Conservation (phyloP, 2,329 filamentous ascomycete species). For the Exserohilum rostratum region DNA sequence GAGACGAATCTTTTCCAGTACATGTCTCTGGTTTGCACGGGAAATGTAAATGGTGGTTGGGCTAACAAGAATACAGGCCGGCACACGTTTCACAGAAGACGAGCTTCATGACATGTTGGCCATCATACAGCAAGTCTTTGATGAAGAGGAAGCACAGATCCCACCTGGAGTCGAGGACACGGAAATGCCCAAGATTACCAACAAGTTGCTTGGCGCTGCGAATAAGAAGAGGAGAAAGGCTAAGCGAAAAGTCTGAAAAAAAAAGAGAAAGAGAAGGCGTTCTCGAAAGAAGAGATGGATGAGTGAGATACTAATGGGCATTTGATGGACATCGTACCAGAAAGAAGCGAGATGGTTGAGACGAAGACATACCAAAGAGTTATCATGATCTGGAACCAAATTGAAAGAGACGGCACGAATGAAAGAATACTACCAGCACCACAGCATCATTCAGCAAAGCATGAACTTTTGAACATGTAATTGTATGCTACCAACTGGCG, state of each 20-base stretch:
- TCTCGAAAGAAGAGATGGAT: not conserved
- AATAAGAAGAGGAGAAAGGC: conserved; percentile 32
- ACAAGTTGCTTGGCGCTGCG: conserved; percentile 39
- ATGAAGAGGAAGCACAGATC: conserved; percentile 39
- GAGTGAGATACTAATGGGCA: not conserved
- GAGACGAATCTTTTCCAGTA: no score
- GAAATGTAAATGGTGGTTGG: not conserved
- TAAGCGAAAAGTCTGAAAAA: conserved; percentile 10
- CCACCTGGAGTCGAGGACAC: conserved; percentile 34
- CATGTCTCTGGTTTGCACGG: no score
- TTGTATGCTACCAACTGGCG: conserved; percentile 26
- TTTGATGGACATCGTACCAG: no score
- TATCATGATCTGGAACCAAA: no score
- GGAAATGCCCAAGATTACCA: conserved; percentile 36
- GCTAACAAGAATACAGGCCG: conserved; percentile 24
- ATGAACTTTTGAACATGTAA: conserved; percentile 17
- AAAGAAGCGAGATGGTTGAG: no score
- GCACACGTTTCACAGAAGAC: conserved; percentile 37
- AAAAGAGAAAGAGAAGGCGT: not conserved
- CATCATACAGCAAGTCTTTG: conserved; percentile 35
- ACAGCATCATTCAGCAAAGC: not conserved
- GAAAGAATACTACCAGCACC: not conserved
- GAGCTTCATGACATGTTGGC: conserved; percentile 39
- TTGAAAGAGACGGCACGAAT: no score
- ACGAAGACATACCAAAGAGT: no score